phyloP scores from a whole-genome alignment of 495 filamentous ascomycete species.

The Penicillium atrosanguineum region DNA sequence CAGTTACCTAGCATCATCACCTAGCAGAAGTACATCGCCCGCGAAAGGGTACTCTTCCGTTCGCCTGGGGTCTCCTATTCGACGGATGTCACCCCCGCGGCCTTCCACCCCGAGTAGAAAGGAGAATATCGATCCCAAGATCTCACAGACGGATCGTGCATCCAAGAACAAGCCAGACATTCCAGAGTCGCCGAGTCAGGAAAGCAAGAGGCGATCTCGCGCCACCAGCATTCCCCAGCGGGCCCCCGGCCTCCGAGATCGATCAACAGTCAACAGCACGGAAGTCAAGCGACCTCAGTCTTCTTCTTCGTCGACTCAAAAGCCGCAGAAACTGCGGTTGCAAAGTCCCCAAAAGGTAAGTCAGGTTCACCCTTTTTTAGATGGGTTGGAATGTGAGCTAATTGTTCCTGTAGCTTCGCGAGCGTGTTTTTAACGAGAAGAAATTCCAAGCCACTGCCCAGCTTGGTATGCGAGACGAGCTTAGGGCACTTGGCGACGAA shows the following conservation, averaged over 20 bases:
- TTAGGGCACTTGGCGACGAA: constrained; percentile 80
- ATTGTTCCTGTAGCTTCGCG: constrained; percentile 56
- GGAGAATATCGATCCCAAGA: constrained; percentile 51
- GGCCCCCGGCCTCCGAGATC: constrained; percentile 50
- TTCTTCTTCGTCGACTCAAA: constrained; percentile 36
- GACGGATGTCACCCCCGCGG: constrained; percentile 37
- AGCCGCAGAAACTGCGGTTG: constrained; percentile 69
- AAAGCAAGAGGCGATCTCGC: constrained; percentile 47
- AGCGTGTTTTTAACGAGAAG: constrained; percentile 81
- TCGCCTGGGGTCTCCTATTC: constrained; percentile 33
- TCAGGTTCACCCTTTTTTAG: not conserved
- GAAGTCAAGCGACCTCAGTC: constrained; percentile 35
- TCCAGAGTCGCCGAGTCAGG: constrained; percentile 40
- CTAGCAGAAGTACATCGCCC: constrained; percentile 30
- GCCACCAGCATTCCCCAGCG: constrained; percentile 54
- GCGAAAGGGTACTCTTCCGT: constrained; percentile 30
- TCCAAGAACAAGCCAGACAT: constrained; percentile 37
- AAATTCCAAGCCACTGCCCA: constrained; percentile 67
- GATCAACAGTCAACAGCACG: constrained; percentile 40
- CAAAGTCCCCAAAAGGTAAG: constrained; percentile 80
- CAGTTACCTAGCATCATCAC: constrained; percentile 34
- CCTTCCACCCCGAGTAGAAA: constrained; percentile 52
- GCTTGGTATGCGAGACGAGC: constrained; percentile 66
- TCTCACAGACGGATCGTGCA: constrained; percentile 31
- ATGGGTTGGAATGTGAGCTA: not conserved